Evolutionary conservation across 2,329 filamentous ascomycete genomes (phyloP), one percentile per base, ranked within the genome.

Genomic region (Penicillium decumbens): DNA sequence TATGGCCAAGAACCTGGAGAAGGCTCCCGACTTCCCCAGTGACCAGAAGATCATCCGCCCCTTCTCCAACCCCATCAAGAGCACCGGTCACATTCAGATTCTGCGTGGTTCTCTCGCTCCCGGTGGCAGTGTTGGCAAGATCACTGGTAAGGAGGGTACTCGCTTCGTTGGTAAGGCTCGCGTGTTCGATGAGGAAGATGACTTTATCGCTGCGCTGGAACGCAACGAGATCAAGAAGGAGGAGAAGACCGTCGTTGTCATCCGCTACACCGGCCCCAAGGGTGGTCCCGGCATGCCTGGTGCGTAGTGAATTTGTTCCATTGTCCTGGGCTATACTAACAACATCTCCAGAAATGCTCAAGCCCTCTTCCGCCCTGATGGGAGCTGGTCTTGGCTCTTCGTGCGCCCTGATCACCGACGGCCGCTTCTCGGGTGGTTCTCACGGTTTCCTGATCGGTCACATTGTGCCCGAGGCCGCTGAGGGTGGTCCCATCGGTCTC

Each of bases 401-500:
- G 8, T 28, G 27, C 8, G 85, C 85, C 3, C 74, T 89, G 32
- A 84, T 89, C 68, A 89, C 85, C 1, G 85, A 89, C 61, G 85
- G 85, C 18, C 15, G 70, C 42, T 72, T 72, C 65, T 72, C 68
- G 7, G 89, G 89, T 50, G 89, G 88, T 45, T 87, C 82, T 54
- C 88, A 93, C 78, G 88, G 88, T 33, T 93, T 93, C 79, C 75
- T 93, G 59, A 92, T 93, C 62, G 88, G 33, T 20, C 88, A 93
- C 72, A 87, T 95, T 54, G 88, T 91, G 35, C 89, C 89, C 24
- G 89, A 95, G 73, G 89, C 89, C 7, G 85, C 88, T 65, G 87
- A 88, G 57, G 89, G 89, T 43, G 89, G 89, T 0, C 89, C 89
- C 2, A 93, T 95, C 54, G 89, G 81, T 12, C 78, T 95, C 9